Percentiles rank a stretch among this genome's conserved stretches.
These are phyloP conservation scores for Thelonectria discophora DNA, from an alignment of 2,329 filamentous ascomycete genomes.

Conservation along the genomic window DNA sequence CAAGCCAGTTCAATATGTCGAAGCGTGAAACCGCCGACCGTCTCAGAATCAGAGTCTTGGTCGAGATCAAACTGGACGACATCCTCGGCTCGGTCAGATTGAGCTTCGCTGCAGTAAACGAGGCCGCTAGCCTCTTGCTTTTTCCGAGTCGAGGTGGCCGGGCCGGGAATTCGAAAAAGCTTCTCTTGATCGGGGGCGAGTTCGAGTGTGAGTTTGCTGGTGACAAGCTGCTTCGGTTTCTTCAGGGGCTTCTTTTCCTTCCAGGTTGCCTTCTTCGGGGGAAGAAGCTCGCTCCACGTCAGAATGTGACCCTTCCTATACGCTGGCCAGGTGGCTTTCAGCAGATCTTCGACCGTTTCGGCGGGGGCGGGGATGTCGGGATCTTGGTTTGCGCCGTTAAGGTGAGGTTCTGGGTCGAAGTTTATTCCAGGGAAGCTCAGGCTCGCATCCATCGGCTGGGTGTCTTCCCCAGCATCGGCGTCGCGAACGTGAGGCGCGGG, in stretches of 20 bases:
- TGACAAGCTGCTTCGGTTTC: slow-evolving; percentile 81
- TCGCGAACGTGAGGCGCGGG: slow-evolving; percentile 55
- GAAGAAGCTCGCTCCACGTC: slow-evolving; percentile 83
- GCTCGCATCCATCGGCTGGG: slow-evolving; percentile 44
- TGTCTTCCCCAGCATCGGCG: slow-evolving; percentile 48
- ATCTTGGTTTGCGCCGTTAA: slow-evolving; percentile 64
- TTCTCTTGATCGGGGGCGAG: slow-evolving; percentile 87
- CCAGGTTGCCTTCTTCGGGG: slow-evolving; percentile 80
- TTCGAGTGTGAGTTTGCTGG: slow-evolving; percentile 89
- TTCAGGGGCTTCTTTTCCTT: slow-evolving; percentile 81
- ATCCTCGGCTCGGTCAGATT: slow-evolving; percentile 47
- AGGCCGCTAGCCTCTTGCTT: slow-evolving; percentile 63
- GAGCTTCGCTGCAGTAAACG: slow-evolving; percentile 55
- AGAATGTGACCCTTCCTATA: slow-evolving; percentile 80
- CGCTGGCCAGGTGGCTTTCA: slow-evolving; percentile 82
- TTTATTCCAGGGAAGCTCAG: slow-evolving; percentile 55
- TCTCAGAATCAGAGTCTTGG: slow-evolving; percentile 67
- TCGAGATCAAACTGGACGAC: slow-evolving; percentile 57
- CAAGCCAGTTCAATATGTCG: slow-evolving; percentile 87
- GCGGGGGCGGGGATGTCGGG: slow-evolving; percentile 72
- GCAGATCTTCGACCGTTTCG: slow-evolving; percentile 76
- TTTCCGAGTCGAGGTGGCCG: slow-evolving; percentile 61
- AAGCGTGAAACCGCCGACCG: slow-evolving; percentile 77
- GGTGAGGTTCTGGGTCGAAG: slow-evolving; percentile 57
- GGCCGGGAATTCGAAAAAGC: slow-evolving; percentile 78